phyloP scores from a whole-genome alignment of 345 rosid species.

The Citrus mangshanensis region DNA sequence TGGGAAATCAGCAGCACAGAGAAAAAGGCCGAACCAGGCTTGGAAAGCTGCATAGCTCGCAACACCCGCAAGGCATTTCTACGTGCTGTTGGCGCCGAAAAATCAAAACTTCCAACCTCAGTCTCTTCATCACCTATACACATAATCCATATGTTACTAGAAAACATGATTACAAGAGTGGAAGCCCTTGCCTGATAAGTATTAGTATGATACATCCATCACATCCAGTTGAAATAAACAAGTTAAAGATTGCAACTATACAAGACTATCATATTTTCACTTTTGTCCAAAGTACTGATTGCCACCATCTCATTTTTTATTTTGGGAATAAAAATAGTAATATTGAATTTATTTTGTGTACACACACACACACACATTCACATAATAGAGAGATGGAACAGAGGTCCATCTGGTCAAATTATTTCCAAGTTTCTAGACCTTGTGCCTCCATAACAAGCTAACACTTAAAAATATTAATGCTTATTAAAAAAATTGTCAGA shows the following conservation, averaged over 20 bases:
- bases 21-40: slow-evolving; percentile 56
- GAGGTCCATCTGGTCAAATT: neutral
- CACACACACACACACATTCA: too few species aligned
- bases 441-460: neutral
- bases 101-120: slow-evolving; percentile 70
- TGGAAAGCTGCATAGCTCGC: slow-evolving; percentile 93
- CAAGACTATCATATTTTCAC: neutral
- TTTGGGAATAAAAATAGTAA: neutral
- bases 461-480: neutral
- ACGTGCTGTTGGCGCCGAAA: slow-evolving; percentile 82
- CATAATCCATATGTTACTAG: neutral
- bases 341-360: neutral
- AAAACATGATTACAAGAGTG: neutral
- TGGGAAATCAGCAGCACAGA: slow-evolving; percentile 3
- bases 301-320: neutral
- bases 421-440: neutral
- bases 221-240: neutral
- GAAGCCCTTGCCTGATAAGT: neutral
- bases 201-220: neutral
- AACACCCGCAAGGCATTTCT: slow-evolving; percentile 80
- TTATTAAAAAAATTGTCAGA: neutral
- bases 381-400: neutral
- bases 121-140: slow-evolving; percentile 43
- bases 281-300: neutral
- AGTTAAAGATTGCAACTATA: neutral